These are phyloP conservation scores for Penicillium sp. DNA, from an alignment of 2,329 filamentous ascomycete genomes.

Conservation along the genomic window DNA sequence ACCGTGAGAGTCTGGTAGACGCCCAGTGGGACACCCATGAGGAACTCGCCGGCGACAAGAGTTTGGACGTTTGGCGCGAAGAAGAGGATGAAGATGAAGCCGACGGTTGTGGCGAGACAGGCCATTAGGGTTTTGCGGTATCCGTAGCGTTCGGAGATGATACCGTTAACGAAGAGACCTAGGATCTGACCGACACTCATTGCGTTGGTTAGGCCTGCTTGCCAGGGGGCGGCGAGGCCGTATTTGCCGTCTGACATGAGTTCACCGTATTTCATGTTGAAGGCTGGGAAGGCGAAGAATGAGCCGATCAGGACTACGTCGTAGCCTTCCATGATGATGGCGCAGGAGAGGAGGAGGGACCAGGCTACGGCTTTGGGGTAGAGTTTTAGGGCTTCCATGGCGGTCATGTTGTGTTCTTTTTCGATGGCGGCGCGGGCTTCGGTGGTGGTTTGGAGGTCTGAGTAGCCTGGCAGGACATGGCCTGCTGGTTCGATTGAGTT, in stretches of 20 bases:
- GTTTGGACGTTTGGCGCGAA: constrained; percentile 39
- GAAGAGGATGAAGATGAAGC: constrained; percentile 42
- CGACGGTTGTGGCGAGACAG: constrained; percentile 25
- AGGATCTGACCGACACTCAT: constrained; percentile 34
- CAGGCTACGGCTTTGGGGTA: constrained; percentile 41
- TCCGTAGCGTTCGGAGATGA: constrained; percentile 22
- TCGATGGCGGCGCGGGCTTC: constrained; percentile 32
- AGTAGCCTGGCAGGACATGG: constrained; percentile 28
- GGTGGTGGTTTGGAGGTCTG: constrained; percentile 5
- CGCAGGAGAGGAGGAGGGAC: constrained; percentile 39
- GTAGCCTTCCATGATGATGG: constrained; percentile 46
- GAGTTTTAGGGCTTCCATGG: constrained; percentile 30
- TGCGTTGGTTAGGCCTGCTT: constrained; percentile 37
- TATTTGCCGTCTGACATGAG: constrained; percentile 23
- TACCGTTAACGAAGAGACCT: constrained; percentile 22
- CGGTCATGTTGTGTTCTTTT: constrained; percentile 38
- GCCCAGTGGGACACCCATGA: constrained; percentile 44
- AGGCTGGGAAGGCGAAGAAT: constrained; percentile 35
- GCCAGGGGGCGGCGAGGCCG: constrained; percentile 37
- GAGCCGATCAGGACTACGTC: constrained; percentile 38
- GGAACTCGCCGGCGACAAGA: constrained; percentile 39
- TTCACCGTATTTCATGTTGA: constrained; percentile 19
- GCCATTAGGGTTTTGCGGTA: constrained; percentile 20
- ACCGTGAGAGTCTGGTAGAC: constrained; percentile 38
- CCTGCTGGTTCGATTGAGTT: neutral